Conservation (phyloP, 331 rosid species). For the Rhamnella rubrinervis region DNA sequence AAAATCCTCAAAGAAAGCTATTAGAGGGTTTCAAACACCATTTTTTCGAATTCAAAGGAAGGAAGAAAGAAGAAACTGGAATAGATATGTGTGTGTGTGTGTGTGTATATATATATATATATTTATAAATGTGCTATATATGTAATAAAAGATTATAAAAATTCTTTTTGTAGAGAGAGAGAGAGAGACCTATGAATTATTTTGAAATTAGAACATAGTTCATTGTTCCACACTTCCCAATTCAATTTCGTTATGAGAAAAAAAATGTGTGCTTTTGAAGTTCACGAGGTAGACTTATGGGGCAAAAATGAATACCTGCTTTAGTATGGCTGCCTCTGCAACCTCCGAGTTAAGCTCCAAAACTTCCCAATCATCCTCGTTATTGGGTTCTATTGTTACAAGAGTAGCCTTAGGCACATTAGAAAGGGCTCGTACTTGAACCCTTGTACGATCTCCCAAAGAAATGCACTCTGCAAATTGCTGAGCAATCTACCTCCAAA, state of each 20-base stretch:
- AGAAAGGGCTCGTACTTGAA: slow-evolving; percentile 62
- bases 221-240: no score
- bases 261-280: background rate
- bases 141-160: no score
- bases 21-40: no score
- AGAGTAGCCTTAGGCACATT: slow-evolving; percentile 63
- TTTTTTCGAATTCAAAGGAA: no score
- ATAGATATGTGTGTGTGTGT: no score
- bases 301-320: slow-evolving; percentile 49
- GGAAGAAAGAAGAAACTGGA: no score
- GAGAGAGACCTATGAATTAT: no score
- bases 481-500: slow-evolving; percentile 54
- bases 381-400: slow-evolving; percentile 64
- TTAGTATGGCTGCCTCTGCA: slow-evolving; percentile 75
- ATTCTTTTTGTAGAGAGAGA: no score
- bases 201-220: no score
- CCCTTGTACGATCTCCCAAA: slow-evolving; percentile 48
- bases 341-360: slow-evolving; percentile 81
- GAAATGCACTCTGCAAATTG: slow-evolving; percentile 78
- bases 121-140: no score
- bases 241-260: background rate
- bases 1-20: no score
- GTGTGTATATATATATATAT: no score
- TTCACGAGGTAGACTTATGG: background rate
- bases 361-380: slow-evolving; percentile 97